phyloP scores from a whole-genome alignment of 257 asterid genomes.

The Hygrophila difformis region DNA sequence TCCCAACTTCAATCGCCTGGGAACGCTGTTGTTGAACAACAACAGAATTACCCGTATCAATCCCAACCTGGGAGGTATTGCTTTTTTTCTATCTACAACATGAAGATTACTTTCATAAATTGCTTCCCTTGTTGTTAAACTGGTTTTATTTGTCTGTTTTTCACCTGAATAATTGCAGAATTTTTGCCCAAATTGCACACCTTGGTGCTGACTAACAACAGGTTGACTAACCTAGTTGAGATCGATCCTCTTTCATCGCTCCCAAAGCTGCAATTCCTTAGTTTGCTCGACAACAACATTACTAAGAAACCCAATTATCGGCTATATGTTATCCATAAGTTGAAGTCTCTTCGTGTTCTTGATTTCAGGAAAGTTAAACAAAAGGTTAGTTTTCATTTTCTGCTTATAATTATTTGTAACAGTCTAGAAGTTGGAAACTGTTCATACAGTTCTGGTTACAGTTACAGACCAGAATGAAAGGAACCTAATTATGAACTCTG shows the following conservation, averaged over 20 bases:
- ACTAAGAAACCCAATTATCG: slow-evolving; percentile 98
- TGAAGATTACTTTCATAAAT: background rate
- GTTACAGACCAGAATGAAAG: slow-evolving; percentile 5
- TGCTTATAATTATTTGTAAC: no score
- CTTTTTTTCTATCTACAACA: background rate
- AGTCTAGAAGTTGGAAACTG: no score
- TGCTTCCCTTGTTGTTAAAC: background rate
- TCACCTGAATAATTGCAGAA: slow-evolving; percentile 56
- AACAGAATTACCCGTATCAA: slow-evolving; percentile 94
- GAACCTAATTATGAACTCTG: background rate
- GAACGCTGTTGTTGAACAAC: slow-evolving; percentile 83
- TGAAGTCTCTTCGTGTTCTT: slow-evolving; percentile 72
- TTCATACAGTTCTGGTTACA: no score
- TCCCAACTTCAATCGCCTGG: slow-evolving; percentile 69
- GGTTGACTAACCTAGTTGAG: slow-evolving; percentile 87
- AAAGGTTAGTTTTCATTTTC: slow-evolving; percentile 71
- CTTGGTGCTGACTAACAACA: slow-evolving; percentile 82
- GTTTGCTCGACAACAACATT: slow-evolving; percentile 83
- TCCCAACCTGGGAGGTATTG: slow-evolving; percentile 81
- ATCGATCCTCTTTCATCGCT: slow-evolving; percentile 90
- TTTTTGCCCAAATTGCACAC: slow-evolving; percentile 89
- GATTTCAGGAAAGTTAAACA: slow-evolving; percentile 93
- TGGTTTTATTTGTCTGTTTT: slow-evolving; percentile 1
- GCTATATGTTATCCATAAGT: slow-evolving; percentile 83
- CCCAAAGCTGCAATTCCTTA: slow-evolving; percentile 81